Evolutionary conservation across 2,329 filamentous ascomycete species (phyloP), one percentile per base, ranked within the genome.

Genomic region (Phoma herbarum): DNA sequence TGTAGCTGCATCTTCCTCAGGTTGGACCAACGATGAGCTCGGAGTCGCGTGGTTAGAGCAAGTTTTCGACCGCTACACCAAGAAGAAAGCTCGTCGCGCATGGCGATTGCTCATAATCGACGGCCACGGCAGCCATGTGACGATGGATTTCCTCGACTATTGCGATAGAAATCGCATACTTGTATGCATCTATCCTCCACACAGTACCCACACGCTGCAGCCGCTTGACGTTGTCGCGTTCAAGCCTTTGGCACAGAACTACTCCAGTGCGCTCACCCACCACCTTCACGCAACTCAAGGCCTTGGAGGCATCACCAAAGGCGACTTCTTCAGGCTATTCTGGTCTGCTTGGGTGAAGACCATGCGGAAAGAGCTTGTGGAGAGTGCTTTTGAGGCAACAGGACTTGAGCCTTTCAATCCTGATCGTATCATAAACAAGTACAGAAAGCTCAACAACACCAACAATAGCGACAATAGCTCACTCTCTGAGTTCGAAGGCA

Each of bases 31-130:
- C 26, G 10, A 28, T 10, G 10, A 28, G 26, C 5, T 28, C 10
- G 26, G 26, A 5, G 5, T 28, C 10, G 26, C 26, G 5, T n/a
- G n/a, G n/a, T n/a, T n/a, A n/a, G n/a, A n/a, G n/a, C n/a, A n/a
- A n/a, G n/a, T n/a, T n/a, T n/a, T 28, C 5, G 26, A 5, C 10
- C n/a, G n/a, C n/a, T n/a, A n/a, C n/a, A n/a, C n/a, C n/a, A n/a
- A n/a, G n/a, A n/a, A n/a, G n/a, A n/a, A 58, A 25, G 61, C 41
- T 55, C 64, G 59, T 31, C 66, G 77, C 16, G 43, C 7, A 48
- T 74, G 75, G 68, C 57, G 69, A 18, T 63, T 79, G 3, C 62
- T 80, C 5, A 66, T 80, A 48, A 52, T 80, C 20, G 72, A 80
- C 65, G 65, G 74, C 31, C 62, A 80, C 67, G 57, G 56, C 44